A percentile compares a stretch with the other conserved stretches of the same genome.
Evolutionary conservation across 2,329 filamentous ascomycete genomes (phyloP).

Genomic region (Alternaria ethzedia): DNA sequence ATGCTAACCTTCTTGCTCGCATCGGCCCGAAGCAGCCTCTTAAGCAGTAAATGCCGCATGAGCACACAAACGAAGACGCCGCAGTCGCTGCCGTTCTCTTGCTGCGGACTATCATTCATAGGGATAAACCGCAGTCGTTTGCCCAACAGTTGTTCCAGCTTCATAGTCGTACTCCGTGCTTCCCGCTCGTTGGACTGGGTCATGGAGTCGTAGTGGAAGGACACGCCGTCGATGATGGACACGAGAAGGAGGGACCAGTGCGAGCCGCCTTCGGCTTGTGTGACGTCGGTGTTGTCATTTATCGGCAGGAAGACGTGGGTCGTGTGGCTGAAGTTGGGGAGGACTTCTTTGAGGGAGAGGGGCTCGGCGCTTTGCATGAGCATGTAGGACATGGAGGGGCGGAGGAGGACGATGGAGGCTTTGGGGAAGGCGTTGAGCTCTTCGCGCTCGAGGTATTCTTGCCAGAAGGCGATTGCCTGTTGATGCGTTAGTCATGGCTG

Average conservation of each 20-base stretch:
- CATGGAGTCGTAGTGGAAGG: slow-evolving; percentile 96
- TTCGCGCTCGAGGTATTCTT: slow-evolving; percentile 94
- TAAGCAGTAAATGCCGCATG: slow-evolving; percentile 92
- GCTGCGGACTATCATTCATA: slow-evolving; percentile 84
- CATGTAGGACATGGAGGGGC: slow-evolving; percentile 91
- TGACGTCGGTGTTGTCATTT: slow-evolving; percentile 81
- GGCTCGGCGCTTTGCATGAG: slow-evolving; percentile 75
- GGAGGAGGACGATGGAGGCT: slow-evolving; percentile 86
- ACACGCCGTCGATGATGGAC: slow-evolving; percentile 83
- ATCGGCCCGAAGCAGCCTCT: slow-evolving; percentile 78
- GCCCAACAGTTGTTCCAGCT: slow-evolving; percentile 72
- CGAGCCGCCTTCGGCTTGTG: slow-evolving; percentile 87
- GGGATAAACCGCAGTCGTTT: slow-evolving; percentile 76
- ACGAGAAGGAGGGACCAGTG: slow-evolving; percentile 96
- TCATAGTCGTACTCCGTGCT: slow-evolving; percentile 71
- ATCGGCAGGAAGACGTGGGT: slow-evolving; percentile 96
- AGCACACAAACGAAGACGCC: slow-evolving; percentile 94
- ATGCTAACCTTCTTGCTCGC: slow-evolving; percentile 88
- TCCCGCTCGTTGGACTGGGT: slow-evolving; percentile 76
- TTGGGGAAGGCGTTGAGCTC: slow-evolving; percentile 79
- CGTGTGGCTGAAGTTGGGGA: slow-evolving; percentile 79
- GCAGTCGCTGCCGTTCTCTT: slow-evolving; percentile 92
- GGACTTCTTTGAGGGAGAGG: slow-evolving; percentile 65
- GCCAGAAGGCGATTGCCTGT: slow-evolving; percentile 95
- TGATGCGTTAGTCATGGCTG: slow-evolving; percentile 5